phyloP scores from a whole-genome alignment of 2,329 filamentous ascomycete genomes.

The Blumeriella jaapii region DNA sequence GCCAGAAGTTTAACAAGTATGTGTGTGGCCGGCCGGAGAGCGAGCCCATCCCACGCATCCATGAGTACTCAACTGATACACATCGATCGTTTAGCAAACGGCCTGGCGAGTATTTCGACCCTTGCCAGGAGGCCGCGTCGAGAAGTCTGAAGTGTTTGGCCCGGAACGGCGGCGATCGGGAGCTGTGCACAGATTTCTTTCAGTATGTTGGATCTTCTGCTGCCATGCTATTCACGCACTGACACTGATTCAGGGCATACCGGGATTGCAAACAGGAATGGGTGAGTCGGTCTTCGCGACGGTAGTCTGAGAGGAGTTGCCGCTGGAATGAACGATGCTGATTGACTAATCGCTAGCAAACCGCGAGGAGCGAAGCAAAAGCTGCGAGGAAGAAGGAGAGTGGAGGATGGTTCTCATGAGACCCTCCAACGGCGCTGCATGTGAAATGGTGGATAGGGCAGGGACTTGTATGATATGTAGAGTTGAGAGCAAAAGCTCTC shows the following conservation, averaged over 20 bases:
- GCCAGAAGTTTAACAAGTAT: constrained; percentile 53
- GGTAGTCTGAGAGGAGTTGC: neutral
- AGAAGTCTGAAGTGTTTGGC: constrained; percentile 79
- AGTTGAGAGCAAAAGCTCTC: too few relatives aligned
- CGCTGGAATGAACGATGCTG: too few relatives aligned
- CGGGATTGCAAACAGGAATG: constrained; percentile 90
- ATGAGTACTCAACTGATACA: too few relatives aligned
- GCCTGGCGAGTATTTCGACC: constrained; percentile 84
- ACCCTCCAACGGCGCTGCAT: neutral
- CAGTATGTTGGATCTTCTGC: constrained; percentile 51
- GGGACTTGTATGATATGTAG: too few relatives aligned
- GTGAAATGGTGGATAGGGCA: too few relatives aligned
- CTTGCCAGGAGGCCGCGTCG: constrained; percentile 84
- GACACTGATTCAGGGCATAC: constrained; percentile 56
- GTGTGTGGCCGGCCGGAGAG: too few relatives aligned
- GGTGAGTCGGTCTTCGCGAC: constrained; percentile 43
- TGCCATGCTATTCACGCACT: neutral
- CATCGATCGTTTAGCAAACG: constrained; percentile 65
- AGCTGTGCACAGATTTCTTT: constrained; percentile 93
- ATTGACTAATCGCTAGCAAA: constrained; percentile 26
- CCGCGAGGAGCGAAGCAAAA: constrained; percentile 36
- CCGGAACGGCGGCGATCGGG: constrained; percentile 73
- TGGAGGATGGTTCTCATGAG: constrained; percentile 23
- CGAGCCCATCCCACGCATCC: too few relatives aligned
- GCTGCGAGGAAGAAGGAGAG: constrained; percentile 27